A percentile compares a stretch with the other conserved stretches of the same genome.
Evolutionary conservation across 306 rosid species (phyloP).

Genomic region (Prunus mira): DNA sequence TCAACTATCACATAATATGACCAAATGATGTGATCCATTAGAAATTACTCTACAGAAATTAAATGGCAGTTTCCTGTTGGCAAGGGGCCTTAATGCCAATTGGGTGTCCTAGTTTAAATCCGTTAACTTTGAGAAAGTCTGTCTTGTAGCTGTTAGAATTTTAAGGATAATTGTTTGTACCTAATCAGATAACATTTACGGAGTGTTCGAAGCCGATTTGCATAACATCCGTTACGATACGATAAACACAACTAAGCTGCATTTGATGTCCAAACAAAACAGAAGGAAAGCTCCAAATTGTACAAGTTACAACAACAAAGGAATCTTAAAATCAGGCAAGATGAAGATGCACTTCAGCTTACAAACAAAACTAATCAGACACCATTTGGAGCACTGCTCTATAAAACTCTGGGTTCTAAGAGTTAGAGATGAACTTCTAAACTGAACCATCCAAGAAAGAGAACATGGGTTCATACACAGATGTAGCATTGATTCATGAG

Average conservation of each 20-base stretch:
- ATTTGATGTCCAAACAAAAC: background rate
- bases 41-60: background rate
- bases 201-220: background rate
- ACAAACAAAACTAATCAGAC: background rate
- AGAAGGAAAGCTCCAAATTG: background rate
- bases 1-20: too few species aligned
- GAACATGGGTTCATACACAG: background rate
- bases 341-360: background rate
- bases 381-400: background rate
- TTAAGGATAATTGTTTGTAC: too few species aligned
- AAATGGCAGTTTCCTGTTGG: background rate
- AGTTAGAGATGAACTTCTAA: background rate
- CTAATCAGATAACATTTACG: too few species aligned
- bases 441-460: background rate
- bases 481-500: background rate
- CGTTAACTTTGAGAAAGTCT: too few species aligned
- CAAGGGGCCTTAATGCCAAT: too few species aligned
- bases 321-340: background rate
- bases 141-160: too few species aligned
- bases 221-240: background rate
- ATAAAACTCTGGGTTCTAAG: background rate
- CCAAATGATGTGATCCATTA: background rate
- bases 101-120: too few species aligned
- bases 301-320: background rate
- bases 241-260: background rate